Evolutionary conservation across 2,329 filamentous ascomycete genomes (phyloP).

Genomic region (Chrysoporthe austroafricana): DNA sequence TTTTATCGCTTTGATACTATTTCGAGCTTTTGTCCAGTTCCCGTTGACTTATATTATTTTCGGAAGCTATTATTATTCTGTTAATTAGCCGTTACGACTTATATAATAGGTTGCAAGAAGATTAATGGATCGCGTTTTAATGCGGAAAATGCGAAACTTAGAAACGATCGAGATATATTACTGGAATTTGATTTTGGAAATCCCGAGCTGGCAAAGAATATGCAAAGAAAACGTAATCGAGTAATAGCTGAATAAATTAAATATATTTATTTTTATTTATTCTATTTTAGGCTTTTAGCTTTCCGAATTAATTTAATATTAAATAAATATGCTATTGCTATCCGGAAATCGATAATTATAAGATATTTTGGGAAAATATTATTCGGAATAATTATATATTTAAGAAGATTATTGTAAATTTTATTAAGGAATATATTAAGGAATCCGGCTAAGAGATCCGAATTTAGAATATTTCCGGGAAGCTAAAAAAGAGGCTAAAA

Average conservation of each 20-base stretch:
- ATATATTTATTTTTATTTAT: not conserved
- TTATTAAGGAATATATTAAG: not conserved
- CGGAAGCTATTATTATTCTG: not conserved
- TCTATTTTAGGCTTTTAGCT: not conserved
- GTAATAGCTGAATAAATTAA: not conserved
- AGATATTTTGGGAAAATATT: not conserved
- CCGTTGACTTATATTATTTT: not conserved
- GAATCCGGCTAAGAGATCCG: not conserved
- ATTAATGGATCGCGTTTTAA: not conserved
- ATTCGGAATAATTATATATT: not conserved
- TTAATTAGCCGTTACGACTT: not conserved
- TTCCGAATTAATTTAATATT: not conserved
- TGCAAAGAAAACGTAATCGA: not conserved
- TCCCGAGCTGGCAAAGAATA: not conserved
- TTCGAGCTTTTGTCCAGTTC: not conserved
- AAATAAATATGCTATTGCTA: not conserved
- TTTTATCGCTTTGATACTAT: not conserved
- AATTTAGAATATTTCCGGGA: not conserved
- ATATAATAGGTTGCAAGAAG: not conserved
- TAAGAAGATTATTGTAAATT: not conserved
- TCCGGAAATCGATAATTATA: not conserved
- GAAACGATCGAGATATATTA: not conserved
- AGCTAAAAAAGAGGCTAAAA: not conserved
- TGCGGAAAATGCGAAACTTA: not conserved
- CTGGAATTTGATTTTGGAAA: not conserved